Conservation (phyloP, 2,329 filamentous ascomycete genomes). For the Fusarium buharicum region DNA sequence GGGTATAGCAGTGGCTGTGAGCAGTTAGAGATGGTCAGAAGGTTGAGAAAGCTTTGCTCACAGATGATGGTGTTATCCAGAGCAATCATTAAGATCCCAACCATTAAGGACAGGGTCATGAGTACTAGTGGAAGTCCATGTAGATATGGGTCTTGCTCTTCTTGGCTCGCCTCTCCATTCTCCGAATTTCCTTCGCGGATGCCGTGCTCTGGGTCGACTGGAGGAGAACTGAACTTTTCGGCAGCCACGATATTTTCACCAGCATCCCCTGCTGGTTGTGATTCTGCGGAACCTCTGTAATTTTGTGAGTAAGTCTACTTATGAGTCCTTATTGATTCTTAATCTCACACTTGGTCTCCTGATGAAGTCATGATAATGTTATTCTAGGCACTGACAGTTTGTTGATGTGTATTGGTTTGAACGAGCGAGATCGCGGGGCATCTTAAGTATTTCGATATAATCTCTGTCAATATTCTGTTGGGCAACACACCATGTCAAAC, state of each 20-base stretch:
- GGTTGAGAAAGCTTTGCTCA: accelerated
- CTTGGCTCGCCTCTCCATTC: not conserved
- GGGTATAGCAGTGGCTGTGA: conserved; percentile 41
- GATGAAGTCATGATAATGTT: too few species aligned
- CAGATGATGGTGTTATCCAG: conserved; percentile 42
- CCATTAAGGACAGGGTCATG: conserved; percentile 38
- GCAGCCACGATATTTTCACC: accelerated
- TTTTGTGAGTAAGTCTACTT: not conserved
- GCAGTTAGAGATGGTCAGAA: not conserved
- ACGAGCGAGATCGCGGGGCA: too few species aligned
- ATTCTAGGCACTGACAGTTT: too few species aligned
- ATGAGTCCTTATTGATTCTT: too few species aligned
- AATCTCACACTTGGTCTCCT: not conserved
- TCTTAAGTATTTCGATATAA: not conserved
- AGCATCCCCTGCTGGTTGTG: accelerated
- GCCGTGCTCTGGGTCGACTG: not conserved
- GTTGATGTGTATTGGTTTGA: too few species aligned
- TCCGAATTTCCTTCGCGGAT: not conserved
- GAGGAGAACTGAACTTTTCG: not conserved
- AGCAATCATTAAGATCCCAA: conserved; percentile 33
- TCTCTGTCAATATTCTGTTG: not conserved
- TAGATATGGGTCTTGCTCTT: conserved; percentile 20
- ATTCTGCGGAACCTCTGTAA: not conserved
- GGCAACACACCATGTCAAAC: conserved; percentile 8
- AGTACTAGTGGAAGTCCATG: conserved; percentile 23